Base-by-base conservation (phyloP, 2,329 filamentous ascomycete species). In the Pseudocercospora fijiensis region DNA sequence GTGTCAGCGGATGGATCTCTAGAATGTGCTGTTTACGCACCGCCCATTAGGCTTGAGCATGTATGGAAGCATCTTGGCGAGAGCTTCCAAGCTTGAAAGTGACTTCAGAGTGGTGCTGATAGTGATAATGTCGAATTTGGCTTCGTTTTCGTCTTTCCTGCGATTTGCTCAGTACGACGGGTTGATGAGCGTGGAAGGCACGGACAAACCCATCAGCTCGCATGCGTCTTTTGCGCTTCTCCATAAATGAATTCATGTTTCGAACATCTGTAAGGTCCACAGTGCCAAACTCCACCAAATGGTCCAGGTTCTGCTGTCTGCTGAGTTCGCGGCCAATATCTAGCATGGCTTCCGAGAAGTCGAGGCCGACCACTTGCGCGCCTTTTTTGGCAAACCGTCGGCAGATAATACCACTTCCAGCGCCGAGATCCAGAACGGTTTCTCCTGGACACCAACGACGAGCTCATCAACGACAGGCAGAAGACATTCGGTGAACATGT, bases 21-120 rank as follows among this genome's bases (percentile, higher is more conserved):
- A n/a, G n/a, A n/a, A n/a, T n/a, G n/a, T n/a, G n/a, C n/a, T n/a
- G n/a, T n/a, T n/a, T n/a, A n/a, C n/a, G n/a, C n/a, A 65, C 67
- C 63, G 57, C 22, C 70, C 80, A 18, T 75, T 74, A 8, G 73
- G 72, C 20, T 77, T 77, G 55, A 83, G 70, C 20, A 83, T 73
- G 56, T 69, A 70, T 3, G 77, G 77, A 28, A 84, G 69, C 0
- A 77, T 76, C 11, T 72, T 65, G 1, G 78, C 81, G 9, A 84
- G 70, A 1, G 79, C 78, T 9, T 78, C 76, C 4, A 84, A 69
- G 7, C 75, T 76, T 20, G 78, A 72, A 3, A 83, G 74, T 61
- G 83, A 82, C 78, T 82, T 83, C 49, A 83, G 72, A 8, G 80
- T 81, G 78, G 69, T 72, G 49, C 82, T 84, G 65, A 82, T 79